A percentile compares a stretch with the other conserved stretches of the same genome.
phyloP scores from a whole-genome alignment of 768 basidiomycete genomes.

The Tulasnella sp. region DNA sequence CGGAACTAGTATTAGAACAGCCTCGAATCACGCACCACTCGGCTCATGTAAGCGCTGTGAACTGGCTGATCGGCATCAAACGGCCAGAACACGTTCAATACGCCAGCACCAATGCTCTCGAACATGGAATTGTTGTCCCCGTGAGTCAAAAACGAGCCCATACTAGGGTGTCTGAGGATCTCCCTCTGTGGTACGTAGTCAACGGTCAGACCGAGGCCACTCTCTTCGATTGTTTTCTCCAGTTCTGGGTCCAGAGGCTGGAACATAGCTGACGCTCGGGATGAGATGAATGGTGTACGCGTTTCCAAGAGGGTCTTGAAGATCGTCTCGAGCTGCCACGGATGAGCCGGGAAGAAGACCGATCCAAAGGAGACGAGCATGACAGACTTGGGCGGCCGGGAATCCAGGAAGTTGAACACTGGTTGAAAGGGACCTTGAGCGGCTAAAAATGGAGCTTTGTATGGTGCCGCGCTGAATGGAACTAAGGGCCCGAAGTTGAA shows the following conservation, averaged over 20 bases:
- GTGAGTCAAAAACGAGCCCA: not conserved
- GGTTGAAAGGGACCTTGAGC: not conserved
- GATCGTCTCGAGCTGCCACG: not conserved
- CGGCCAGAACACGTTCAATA: conserved; percentile 8
- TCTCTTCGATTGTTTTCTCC: not conserved
- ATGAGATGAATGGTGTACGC: not conserved
- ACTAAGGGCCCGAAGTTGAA: not conserved
- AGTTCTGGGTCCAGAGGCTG: not conserved
- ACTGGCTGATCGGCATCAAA: not conserved
- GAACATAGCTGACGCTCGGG: not conserved
- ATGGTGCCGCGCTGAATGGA: not conserved
- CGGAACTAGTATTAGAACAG: too few relatives aligned
- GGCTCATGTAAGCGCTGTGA: conserved; percentile 1
- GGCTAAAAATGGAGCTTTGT: not conserved
- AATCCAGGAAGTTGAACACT: not conserved
- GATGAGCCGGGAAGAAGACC: not conserved
- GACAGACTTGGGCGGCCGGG: not conserved
- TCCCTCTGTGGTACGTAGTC: not conserved
- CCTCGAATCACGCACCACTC: too few relatives aligned
- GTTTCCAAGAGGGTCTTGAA: not conserved
- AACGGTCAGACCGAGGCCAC: not conserved
- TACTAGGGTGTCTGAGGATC: not conserved
- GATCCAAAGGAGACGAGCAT: not conserved
- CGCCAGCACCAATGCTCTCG: not conserved
- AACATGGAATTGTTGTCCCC: conserved; percentile 6